These are phyloP conservation scores for Apiotrichum sp. DNA, from an alignment of 1,284 basidiomycete species.

Conservation along the genomic window DNA sequence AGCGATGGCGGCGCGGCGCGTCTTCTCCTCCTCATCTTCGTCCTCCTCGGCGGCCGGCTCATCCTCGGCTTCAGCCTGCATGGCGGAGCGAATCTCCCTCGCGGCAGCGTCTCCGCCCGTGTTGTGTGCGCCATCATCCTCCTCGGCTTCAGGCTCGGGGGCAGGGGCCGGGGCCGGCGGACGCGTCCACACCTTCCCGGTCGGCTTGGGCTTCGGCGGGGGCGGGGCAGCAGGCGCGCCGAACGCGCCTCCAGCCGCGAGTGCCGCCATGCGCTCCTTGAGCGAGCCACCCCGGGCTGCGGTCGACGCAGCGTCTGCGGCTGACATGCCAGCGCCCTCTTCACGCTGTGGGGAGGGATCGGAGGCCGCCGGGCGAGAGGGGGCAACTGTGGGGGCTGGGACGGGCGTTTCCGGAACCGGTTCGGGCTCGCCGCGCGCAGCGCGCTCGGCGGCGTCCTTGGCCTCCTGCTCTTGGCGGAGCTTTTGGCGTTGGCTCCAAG, in stretches of 20 bases:
- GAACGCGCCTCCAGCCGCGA: slow-evolving; percentile 69
- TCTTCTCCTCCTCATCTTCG: slow-evolving; percentile 47
- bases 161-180: slow-evolving; percentile 46
- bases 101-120: not conserved
- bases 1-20: slow-evolving; percentile 48
- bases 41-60: slow-evolving; percentile 7
- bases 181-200: slow-evolving; percentile 63
- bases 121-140: slow-evolving; percentile 19
- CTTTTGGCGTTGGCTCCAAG: slow-evolving; percentile 47
- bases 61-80: not conserved
- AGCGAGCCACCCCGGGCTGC: slow-evolving; percentile 64
- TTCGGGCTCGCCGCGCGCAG: slow-evolving; percentile 10
- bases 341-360: not conserved
- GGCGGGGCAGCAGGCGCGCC: slow-evolving; percentile 50
- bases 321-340: slow-evolving; percentile 57
- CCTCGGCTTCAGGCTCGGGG: slow-evolving; percentile 41
- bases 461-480: slow-evolving; percentile 44
- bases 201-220: slow-evolving; percentile 61
- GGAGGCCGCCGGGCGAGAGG: slow-evolving; percentile 6
- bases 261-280: slow-evolving; percentile 85
- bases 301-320: slow-evolving; percentile 73
- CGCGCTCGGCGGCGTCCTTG: slow-evolving; percentile 30
- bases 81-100: not conserved
- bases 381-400: slow-evolving; percentile 12
- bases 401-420: not conserved